These are phyloP conservation scores for Coriaria nepalensis DNA, from an alignment of 306 rosid species.

Conservation along the genomic window DNA sequence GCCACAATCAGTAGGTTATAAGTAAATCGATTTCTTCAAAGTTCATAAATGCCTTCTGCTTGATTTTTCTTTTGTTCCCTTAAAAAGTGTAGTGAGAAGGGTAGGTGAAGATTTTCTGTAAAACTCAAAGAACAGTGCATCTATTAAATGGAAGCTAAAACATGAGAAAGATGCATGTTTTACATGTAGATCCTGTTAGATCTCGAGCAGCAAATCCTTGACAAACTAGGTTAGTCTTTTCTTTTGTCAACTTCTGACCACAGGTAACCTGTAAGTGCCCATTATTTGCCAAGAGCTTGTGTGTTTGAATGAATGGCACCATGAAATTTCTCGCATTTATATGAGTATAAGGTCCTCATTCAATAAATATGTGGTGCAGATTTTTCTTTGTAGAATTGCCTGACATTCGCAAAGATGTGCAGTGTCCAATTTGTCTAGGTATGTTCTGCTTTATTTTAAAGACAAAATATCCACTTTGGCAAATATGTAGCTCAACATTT, in stretches of 20 bases:
- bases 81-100: too few relatives aligned
- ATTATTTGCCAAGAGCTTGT: not conserved
- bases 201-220: too few relatives aligned
- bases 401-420: conserved; percentile 76
- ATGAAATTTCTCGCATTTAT: conserved; percentile 3
- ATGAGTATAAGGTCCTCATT: conserved; percentile 9
- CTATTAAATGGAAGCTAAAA: too few relatives aligned
- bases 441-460: conserved; percentile 21
- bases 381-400: conserved; percentile 42
- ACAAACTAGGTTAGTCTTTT: not conserved
- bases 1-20: too few relatives aligned
- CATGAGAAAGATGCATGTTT: too few relatives aligned
- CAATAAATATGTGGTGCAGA: conserved; percentile 30
- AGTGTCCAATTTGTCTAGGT: conserved; percentile 97
- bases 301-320: not conserved
- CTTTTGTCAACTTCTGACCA: not conserved
- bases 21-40: too few relatives aligned
- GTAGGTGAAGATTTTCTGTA: too few relatives aligned
- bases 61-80: too few relatives aligned
- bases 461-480: not conserved
- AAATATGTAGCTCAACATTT: not conserved
- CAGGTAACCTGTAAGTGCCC: too few relatives aligned
- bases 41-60: too few relatives aligned
- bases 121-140: too few relatives aligned
- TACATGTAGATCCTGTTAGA: too few relatives aligned